Evolutionary conservation across 2,329 filamentous ascomycete genomes (phyloP), one percentile per base, ranked within the genome.

Genomic region (Diaporthe australafricana): DNA sequence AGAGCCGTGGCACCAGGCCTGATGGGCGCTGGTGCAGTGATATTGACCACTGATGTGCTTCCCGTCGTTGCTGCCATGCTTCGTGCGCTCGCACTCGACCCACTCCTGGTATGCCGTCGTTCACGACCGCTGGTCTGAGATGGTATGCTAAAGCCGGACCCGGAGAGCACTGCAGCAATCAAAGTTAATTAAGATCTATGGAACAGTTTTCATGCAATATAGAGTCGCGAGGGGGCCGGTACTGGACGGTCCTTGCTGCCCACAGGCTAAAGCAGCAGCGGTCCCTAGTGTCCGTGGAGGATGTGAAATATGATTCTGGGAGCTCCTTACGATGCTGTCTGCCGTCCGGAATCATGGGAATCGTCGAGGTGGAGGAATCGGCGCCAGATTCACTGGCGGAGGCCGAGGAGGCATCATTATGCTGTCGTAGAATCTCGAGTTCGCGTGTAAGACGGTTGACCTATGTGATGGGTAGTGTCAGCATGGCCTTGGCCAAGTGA

Each of bases 381-480:
- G 85, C 83, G 47, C 82, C 83, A 22, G 87, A 86, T 38, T 82
- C 83, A 38, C 86, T 86, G 35, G 88, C 84, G 0, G 88, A 90
- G 3, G 87, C 86, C 0, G 90, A 92, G 3, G 90, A 92, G n/a
- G 89, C 81, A 77, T 91, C 89, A 77, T 92, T 92, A 72, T 92
- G 89, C 30, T 89, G 87, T 69, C 95, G 93, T n/a, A 98, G 90
- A 67, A 94, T 87, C 20, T 92, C 92, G 45, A 98, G 90, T 80
- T 98, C 96, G 71, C 96, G 93, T 0, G 94, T 97, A 40, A 98
- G 87, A 42, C 96, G 94, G 84, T 98, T 98, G 73, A 98, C 94
- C 94, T 96, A 79, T 7, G 5, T 65, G 30, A 6, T 25, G 16
- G 55, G 20, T 20, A 40, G 8, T 8, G 62, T 75, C 68, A 75